A percentile compares a stretch with the other conserved stretches of the same genome.
phyloP scores from a whole-genome alignment of 2,329 filamentous ascomycete genomes.

The Sporothrix globosa region DNA sequence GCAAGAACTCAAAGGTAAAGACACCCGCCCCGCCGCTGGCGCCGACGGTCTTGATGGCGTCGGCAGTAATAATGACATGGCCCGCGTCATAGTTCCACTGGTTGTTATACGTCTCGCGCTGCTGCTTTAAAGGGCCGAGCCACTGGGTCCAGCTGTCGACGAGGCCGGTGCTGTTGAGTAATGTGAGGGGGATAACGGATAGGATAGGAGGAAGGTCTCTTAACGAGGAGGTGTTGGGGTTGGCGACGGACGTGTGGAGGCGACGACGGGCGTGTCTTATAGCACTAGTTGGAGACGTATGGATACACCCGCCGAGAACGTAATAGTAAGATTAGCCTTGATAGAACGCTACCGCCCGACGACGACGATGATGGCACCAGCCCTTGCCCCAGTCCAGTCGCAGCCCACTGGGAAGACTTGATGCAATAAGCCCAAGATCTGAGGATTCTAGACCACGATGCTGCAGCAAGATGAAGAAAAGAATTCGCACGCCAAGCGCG shows the following conservation, averaged over 20 bases:
- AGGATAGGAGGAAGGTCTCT: constrained; percentile 43
- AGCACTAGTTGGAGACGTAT: constrained; percentile 55
- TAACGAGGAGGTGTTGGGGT: constrained; percentile 19
- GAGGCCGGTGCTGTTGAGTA: constrained; percentile 50
- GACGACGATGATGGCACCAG: too few species aligned
- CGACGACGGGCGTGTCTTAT: constrained; percentile 51
- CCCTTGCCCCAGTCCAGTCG: too few species aligned
- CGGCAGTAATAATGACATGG: constrained; percentile 51
- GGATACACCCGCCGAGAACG: constrained; percentile 56
- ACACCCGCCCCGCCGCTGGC: constrained; percentile 49
- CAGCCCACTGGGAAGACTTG: too few species aligned
- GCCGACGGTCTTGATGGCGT: constrained; percentile 52
- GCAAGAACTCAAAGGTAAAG: constrained; percentile 61
- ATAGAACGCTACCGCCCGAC: constrained; percentile 31
- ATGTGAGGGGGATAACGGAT: constrained; percentile 54
- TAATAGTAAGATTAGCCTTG: constrained; percentile 55
- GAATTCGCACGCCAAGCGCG: too few species aligned
- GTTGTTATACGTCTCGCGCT: constrained; percentile 51
- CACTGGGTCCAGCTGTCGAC: constrained; percentile 61
- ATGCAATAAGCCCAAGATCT: too few species aligned
- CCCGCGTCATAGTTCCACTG: constrained; percentile 57
- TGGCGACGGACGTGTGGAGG: constrained; percentile 19
- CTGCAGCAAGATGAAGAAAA: too few species aligned
- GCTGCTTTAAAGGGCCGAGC: constrained; percentile 54
- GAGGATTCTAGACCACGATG: too few species aligned